Evolutionary conservation across 495 filamentous ascomycete species (phyloP), one percentile per base, ranked within the genome.

Genomic region (Aspergillus saccharolyticus): DNA sequence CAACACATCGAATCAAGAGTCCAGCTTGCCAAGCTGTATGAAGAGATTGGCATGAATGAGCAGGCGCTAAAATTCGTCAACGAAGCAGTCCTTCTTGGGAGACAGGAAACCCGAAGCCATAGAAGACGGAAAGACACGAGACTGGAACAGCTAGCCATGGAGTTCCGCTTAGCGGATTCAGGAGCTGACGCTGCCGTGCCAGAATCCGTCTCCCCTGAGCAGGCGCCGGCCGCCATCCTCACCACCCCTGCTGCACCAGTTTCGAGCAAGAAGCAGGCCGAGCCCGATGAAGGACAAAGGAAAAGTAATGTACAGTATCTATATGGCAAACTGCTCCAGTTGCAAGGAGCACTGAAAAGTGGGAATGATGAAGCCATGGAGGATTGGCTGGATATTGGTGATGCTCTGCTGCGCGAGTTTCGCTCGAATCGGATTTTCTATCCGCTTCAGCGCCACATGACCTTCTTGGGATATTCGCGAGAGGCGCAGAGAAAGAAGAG

Each of bases 341-440:
- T 87, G 14, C 73, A 78, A 20, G 74, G 76, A 4, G 64, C 63
- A 0, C 74, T 84, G 20, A 72, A 79, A 59, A 67, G 67, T 12
- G 85, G 85, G 1, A 76, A 84, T 49, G 50, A 66, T 2, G 71
- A 80, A 47, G 82, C 84, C 15, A 78, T 72, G 16, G 70, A 77
- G 18, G 78, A 83, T 25, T 96, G 89, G 86, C 84, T 95, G 68
- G 78, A 85, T 59, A 85, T 85, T 30, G 89, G 90, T 0, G 82
- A 84, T 64, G 80, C 83, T 52, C 76, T 97, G 18, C 78, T 91
- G 17, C 82, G 91, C 60, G 89, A 91, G 54, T 97, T 96, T 68
- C 80, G 86, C 42, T 80, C 83, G 12, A 88, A 85, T 55, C 86
- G 85, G 57, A 76, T 81, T 6, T 91, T 96, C 66, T 96, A 91